phyloP scores from a whole-genome alignment of 208 protist genomes.

The Tritrichomonas musculus region DNA sequence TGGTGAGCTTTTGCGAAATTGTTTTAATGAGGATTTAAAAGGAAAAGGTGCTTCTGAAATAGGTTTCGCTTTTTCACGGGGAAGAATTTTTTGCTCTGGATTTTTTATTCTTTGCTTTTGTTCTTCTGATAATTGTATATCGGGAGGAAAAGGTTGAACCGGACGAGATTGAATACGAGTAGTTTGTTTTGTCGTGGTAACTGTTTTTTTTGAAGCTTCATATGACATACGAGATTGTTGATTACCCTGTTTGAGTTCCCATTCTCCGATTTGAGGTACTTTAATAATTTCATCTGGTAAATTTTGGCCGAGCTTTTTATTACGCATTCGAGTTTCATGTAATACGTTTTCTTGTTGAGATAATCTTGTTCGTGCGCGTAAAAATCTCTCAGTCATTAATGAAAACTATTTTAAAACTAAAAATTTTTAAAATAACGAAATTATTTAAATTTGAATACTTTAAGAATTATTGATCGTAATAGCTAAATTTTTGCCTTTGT shows the following conservation, averaged over 20 bases:
- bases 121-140: not conserved
- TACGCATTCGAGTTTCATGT: not conserved
- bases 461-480: no score
- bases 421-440: no score
- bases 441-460: no score
- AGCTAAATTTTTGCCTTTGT: no score
- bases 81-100: not conserved
- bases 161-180: no score
- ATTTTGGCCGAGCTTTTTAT: not conserved
- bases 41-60: not conserved
- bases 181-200: not conserved
- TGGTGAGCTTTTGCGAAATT: not conserved
- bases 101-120: not conserved
- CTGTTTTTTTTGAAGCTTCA: not conserved
- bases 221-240: not conserved
- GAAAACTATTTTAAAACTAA: no score
- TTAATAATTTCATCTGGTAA: not conserved
- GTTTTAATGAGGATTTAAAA: not conserved
- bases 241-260: not conserved
- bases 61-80: not conserved
- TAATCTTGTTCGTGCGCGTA: not conserved
- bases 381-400: conserved; percentile 10
- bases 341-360: not conserved
- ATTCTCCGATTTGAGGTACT: conserved; percentile 26
- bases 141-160: not conserved